These are phyloP conservation scores for Grosmannia penicillata DNA, from an alignment of 2,329 filamentous ascomycete species.

Conservation along the genomic window DNA sequence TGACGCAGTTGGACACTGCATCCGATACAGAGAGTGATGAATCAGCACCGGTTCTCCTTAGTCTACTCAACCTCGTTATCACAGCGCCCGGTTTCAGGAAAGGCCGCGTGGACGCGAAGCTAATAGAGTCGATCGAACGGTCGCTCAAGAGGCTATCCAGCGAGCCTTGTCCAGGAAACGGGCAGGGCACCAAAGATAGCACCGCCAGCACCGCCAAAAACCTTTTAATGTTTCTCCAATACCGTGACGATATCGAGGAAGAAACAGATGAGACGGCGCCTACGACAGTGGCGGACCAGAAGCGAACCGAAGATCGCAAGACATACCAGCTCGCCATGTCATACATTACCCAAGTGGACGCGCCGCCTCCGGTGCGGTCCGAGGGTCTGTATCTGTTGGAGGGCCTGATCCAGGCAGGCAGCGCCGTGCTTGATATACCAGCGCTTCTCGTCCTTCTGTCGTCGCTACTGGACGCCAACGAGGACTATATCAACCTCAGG, in stretches of 20 bases:
- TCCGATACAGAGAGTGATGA: constrained; percentile 23
- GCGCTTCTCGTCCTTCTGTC: constrained; percentile 48
- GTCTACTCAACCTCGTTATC: constrained; percentile 45
- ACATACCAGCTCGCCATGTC: constrained; percentile 47
- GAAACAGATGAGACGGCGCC: constrained; percentile 12
- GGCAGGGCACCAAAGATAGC: constrained; percentile 16
- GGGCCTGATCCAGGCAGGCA: constrained; percentile 36
- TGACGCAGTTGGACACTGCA: constrained; percentile 28
- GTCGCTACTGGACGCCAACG: constrained; percentile 47
- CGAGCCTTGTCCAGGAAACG: constrained; percentile 7
- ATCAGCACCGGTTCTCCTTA: constrained; percentile 37
- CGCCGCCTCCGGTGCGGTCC: constrained; percentile 49
- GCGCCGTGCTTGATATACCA: constrained; percentile 50
- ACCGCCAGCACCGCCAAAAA: constrained; percentile 38
- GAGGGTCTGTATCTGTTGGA: constrained; percentile 50
- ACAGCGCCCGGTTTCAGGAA: constrained; percentile 41
- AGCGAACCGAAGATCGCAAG: constrained; percentile 43
- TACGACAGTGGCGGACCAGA: constrained; percentile 23
- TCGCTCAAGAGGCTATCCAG: constrained; percentile 30
- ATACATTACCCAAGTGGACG: constrained; percentile 47
- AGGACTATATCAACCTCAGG: constrained; percentile 59
- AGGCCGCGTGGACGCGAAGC: constrained; percentile 24
- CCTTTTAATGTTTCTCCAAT: constrained; percentile 38
- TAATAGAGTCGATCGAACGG: constrained; percentile 30
- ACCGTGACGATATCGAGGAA: constrained; percentile 39